Evolutionary conservation across 23 red algal species (phyloP).

Genomic region (Gracilaria domingensis): DNA sequence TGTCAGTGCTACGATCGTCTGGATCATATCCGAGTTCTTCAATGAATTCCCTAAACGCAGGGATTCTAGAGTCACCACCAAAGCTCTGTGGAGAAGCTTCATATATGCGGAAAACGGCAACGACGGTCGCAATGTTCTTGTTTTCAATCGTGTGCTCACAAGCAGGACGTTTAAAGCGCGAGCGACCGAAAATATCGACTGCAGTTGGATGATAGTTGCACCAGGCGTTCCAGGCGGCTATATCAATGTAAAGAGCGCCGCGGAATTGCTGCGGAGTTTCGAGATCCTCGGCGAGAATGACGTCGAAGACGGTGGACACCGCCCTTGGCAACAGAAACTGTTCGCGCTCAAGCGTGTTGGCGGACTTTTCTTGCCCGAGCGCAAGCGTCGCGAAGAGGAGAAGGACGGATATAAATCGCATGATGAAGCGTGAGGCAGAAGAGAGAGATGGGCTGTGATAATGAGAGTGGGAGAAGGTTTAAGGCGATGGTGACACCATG

Average conservation of each 20-base stretch:
- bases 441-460: not conserved
- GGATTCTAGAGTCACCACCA: not conserved
- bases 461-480: not conserved
- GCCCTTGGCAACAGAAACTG: not conserved
- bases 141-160: slow-evolving; percentile 23
- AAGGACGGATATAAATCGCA: not conserved
- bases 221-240: slow-evolving; percentile 30
- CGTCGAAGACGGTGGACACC: not conserved
- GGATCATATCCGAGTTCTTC: slow-evolving; percentile 18
- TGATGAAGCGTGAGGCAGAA: not conserved
- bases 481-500: not conserved
- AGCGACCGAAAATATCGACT: slow-evolving; percentile 11
- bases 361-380: not conserved
- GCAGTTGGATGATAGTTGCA: slow-evolving; percentile 34
- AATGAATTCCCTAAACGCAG: not conserved
- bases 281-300: not conserved
- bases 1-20: not conserved
- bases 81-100: slow-evolving; percentile 32
- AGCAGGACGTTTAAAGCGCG: not conserved
- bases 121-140: slow-evolving; percentile 17
- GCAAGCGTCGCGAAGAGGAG: not conserved
- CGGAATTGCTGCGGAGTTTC: slow-evolving; percentile 24
- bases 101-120: not conserved
- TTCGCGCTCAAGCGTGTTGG: slow-evolving; percentile 27
- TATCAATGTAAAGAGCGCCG: not conserved